phyloP scores from a whole-genome alignment of 2,329 filamentous ascomycete genomes.

The Coleophoma eucalyptorum region DNA sequence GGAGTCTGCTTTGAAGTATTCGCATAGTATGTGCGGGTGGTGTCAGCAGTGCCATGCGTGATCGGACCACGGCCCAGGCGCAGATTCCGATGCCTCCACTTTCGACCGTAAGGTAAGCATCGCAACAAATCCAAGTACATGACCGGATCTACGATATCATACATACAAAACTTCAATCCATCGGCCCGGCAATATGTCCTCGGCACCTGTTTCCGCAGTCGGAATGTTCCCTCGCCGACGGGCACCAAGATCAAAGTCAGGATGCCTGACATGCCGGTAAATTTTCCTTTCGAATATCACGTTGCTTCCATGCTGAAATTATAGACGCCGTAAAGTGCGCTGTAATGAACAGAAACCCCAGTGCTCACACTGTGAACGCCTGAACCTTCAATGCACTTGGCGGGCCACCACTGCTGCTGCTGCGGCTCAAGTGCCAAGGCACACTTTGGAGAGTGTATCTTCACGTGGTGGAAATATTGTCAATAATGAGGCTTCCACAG shows the following conservation, averaged over 20 bases:
- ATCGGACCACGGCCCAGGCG: too few relatives aligned
- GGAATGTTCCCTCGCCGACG: neutral
- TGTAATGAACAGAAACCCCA: constrained; percentile 49
- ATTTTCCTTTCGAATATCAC: constrained; percentile 11
- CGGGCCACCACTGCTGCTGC: constrained; percentile 18
- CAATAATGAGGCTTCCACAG: neutral
- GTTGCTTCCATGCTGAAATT: neutral
- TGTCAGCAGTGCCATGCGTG: too few relatives aligned
- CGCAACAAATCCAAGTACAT: too few relatives aligned
- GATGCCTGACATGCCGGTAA: constrained; percentile 44
- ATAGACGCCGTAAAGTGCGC: constrained; percentile 48
- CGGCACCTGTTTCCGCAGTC: neutral
- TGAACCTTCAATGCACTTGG: constrained; percentile 51
- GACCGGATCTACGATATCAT: too few relatives aligned
- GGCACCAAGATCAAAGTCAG: constrained; percentile 29
- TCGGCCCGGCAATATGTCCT: neutral
- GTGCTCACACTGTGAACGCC: constrained; percentile 48
- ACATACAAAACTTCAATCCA: neutral
- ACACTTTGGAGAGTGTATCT: neutral
- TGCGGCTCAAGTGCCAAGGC: constrained; percentile 10
- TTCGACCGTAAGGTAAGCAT: too few relatives aligned
- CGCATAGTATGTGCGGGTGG: too few relatives aligned
- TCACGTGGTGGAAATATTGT: neutral
- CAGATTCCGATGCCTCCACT: too few relatives aligned
- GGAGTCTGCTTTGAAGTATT: too few relatives aligned